phyloP scores from a whole-genome alignment of 148 eudicot genomes.

The Dysphania ambrosioides region DNA sequence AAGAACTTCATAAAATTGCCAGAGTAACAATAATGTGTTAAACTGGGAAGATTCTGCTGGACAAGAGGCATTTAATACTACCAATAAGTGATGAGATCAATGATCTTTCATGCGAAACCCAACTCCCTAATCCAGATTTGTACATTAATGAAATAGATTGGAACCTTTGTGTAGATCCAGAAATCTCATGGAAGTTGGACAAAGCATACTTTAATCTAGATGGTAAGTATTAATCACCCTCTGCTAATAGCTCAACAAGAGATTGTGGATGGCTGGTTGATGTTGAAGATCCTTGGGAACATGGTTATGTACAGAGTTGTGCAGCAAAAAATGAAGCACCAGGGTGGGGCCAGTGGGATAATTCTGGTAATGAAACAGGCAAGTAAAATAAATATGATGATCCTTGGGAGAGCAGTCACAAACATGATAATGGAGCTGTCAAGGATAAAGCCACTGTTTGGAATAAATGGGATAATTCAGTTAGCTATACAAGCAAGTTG shows the following conservation, averaged over 20 bases:
- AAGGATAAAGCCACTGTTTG: conserved; percentile 9
- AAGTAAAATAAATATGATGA: conserved; percentile 22
- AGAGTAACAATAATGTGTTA: conserved; percentile 35
- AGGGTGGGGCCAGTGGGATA: conserved; percentile 36
- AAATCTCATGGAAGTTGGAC: conserved; percentile 42
- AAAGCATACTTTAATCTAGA: conserved; percentile 55
- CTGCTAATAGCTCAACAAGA: conserved; percentile 14
- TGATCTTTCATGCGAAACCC: conserved; percentile 37
- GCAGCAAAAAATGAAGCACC: conserved; percentile 25
- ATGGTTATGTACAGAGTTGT: conserved; percentile 25
- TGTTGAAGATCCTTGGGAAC: conserved; percentile 40
- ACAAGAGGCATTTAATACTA: conserved; percentile 54
- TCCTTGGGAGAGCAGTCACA: conserved; percentile 33
- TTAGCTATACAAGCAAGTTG: conserved; percentile 7
- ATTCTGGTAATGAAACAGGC: conserved; percentile 14
- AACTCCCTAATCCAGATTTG: conserved; percentile 52
- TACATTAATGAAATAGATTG: conserved; percentile 61
- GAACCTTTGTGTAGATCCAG: conserved; percentile 60
- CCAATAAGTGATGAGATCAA: conserved; percentile 52
- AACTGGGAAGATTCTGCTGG: conserved; percentile 70
- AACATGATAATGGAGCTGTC: conserved; percentile 8
- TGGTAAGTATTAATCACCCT: conserved; percentile 34
- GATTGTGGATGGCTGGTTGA: conserved; percentile 18
- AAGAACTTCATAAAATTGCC: conserved; percentile 43
- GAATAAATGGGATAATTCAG: conserved; percentile 20